Base-by-base conservation (phyloP, 2,329 filamentous ascomycete species). In the Fusarium sp. region DNA sequence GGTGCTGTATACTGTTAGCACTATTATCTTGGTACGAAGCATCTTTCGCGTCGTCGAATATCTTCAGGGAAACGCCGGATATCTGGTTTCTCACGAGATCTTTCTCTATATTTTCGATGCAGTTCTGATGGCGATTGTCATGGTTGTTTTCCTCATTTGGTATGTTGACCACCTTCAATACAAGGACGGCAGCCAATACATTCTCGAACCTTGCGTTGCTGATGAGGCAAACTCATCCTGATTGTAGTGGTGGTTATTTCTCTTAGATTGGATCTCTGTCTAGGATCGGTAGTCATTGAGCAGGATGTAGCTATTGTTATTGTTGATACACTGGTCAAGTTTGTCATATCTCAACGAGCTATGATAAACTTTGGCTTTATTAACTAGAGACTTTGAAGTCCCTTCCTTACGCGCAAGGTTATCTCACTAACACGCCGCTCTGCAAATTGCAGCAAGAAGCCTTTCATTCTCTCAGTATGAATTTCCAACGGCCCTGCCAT, bases 11-110 rank as follows among this genome's bases (percentile, higher is more conserved):
- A 33, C 61, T 1, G 50, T 70, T 9, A 77, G 78, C 28, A 28
- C 69, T 0, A 71, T 83, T 16, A 84, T 86, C 41, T 76, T 83
- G 42, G 68, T 84, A 6, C 77, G 84, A 26, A 82, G 81, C 16
- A 55, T 84, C 13, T 83, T 83, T 53, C 79, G 84, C 26, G 78
- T 82, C 4, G 68, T 83, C 15, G 84, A 86, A 70, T 86, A 84
- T 59, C 70, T 72, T 1, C 72, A 78, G 57, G 81, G 81, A 1
- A 61, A 74, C 3, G 71, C 68, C n/a, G 80, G 79, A 0, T 78
- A 71, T 7, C 53, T 82, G 0, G 64, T 81, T 20, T 39, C 56
- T 16, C 76, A 80, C 12, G 81, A 83, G 61, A 65, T 61, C 9
- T 78, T 72, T 15, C 48, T 82, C 3, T 83, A 82, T 30, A 24